Conservation (phyloP, 2,329 filamentous ascomycete genomes). For the Nemania bipapillata region DNA sequence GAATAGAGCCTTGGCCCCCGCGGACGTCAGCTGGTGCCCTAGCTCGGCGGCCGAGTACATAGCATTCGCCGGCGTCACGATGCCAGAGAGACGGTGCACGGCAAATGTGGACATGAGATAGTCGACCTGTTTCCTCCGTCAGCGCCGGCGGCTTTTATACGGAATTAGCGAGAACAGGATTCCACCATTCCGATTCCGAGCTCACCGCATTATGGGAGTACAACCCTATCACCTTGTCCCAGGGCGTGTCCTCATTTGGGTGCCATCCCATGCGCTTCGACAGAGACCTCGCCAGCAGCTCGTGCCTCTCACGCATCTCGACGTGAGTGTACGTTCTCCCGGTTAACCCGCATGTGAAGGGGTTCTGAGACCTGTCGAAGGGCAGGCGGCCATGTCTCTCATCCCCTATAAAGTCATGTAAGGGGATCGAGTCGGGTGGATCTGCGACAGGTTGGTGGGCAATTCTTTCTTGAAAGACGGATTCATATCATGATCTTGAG, state of each 20-base stretch:
- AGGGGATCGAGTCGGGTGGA: conserved; percentile 71
- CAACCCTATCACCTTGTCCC: conserved; percentile 78
- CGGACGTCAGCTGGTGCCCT: conserved; percentile 72
- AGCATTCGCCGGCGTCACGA: conserved; percentile 76
- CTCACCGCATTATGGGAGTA: conserved; percentile 75
- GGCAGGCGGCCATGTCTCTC: conserved; percentile 73
- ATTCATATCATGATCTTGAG: not conserved
- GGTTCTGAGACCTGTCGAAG: conserved; percentile 67
- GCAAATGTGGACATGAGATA: conserved; percentile 74
- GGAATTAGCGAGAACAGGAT: not conserved
- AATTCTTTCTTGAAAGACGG: not conserved
- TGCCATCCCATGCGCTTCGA: conserved; percentile 75
- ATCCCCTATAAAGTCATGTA: conserved; percentile 76
- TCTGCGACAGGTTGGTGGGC: conserved; percentile 39
- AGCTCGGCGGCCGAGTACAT: conserved; percentile 74
- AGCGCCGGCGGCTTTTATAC: not conserved
- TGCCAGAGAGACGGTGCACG: conserved; percentile 73
- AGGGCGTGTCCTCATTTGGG: conserved; percentile 76
- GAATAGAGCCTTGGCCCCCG: conserved; percentile 73
- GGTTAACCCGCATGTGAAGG: conserved; percentile 77
- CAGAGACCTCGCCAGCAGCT: conserved; percentile 71
- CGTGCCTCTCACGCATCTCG: conserved; percentile 73
- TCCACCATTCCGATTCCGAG: not conserved
- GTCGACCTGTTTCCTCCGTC: conserved; percentile 62
- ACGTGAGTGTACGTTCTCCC: conserved; percentile 70